Base-by-base conservation (phyloP, 2,329 filamentous ascomycete species). In the Basipetospora chlamydospora region DNA sequence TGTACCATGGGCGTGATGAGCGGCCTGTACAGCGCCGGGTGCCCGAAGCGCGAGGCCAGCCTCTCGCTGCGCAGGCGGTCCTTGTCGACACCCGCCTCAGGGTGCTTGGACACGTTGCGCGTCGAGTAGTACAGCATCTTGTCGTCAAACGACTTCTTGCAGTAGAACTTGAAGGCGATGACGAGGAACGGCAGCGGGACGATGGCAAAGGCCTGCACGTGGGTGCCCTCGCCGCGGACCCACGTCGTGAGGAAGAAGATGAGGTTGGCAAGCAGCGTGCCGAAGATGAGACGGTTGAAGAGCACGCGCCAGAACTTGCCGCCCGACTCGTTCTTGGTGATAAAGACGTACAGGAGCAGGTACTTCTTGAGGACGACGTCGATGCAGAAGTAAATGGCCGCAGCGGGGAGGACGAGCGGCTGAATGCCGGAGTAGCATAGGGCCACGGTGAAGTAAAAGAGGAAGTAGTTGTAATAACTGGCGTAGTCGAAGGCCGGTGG, bases 391-490 rank as follows among this genome's bases (percentile, higher is more conserved):
- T 95, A 98, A 21, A 95, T 59, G 2, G 87, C 86, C 1, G 83
- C 85, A 26, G 92, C 81, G 0, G 83, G 77, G 6, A 98, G 67
- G 2, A 90, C 80, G 17, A 96, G 67, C 0, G 90, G 90, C 56
- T 96, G 90, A 36, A 96, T 67, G 2, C 77, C 75, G 2, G 80
- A 77, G 50, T 90, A 95, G 48, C 78, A 85, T 12, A 98, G 65
- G 0, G 85, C 80, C 22, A 96, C 82, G 0, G 88, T 95, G 17
- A 81, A 68, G 60, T 96, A 98, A 60, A 84, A 98, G 21, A 96
- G 66, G 57, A 95, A 95, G 56, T 93, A 96, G 57, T 95, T 96
- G 69, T 95, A 98, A 60, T 96, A 96, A 47, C 76, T 85, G 40
- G 90, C 85, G 51, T 95, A 96, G 47, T 96, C 87, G 54, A 98